Conservation (phyloP, 164 flowering plant genomes). For the Liquidambar formosana region DNA sequence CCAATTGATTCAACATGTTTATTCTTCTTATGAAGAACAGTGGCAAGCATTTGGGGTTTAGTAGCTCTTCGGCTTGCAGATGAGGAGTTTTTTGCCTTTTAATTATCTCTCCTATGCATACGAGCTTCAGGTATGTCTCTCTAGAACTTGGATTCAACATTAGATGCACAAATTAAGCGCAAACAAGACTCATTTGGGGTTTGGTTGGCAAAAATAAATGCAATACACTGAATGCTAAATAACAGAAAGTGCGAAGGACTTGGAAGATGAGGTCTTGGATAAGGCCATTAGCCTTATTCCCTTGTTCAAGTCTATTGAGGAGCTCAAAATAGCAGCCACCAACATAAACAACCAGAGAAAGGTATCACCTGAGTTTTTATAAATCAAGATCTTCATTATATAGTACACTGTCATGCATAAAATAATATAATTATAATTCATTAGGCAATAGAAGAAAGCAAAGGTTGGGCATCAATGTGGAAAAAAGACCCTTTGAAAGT, state of each 20-base stretch:
- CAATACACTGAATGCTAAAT: constrained; percentile 5
- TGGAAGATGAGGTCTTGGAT: constrained; percentile 33
- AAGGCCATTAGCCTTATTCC: constrained; percentile 44
- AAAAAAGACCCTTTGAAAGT: constrained; percentile 31
- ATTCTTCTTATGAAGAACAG: constrained; percentile 27
- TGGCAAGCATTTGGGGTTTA: constrained; percentile 70
- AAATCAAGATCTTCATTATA: neutral
- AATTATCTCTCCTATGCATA: constrained; percentile 56
- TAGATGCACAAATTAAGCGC: neutral
- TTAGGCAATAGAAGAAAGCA: constrained; percentile 43
- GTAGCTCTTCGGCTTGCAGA: constrained; percentile 73
- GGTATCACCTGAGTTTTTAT: constrained; percentile 33
- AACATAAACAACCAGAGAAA: constrained; percentile 42
- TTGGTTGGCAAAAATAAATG: neutral
- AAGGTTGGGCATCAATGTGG: constrained; percentile 43
- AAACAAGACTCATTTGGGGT: neutral
- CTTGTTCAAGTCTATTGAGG: constrained; percentile 54
- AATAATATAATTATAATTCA: constrained; percentile 1
- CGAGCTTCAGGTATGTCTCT: constrained; percentile 63
- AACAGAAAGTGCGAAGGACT: constrained; percentile 50
- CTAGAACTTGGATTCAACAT: neutral
- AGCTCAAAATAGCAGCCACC: constrained; percentile 54
- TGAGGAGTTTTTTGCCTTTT: constrained; percentile 61
- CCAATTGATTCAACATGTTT: neutral
- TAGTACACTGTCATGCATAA: neutral